Evolutionary conservation across 768 basidiomycete genomes (phyloP), one percentile per base, ranked within the genome.

Genomic region (Leccinum uliginosum): DNA sequence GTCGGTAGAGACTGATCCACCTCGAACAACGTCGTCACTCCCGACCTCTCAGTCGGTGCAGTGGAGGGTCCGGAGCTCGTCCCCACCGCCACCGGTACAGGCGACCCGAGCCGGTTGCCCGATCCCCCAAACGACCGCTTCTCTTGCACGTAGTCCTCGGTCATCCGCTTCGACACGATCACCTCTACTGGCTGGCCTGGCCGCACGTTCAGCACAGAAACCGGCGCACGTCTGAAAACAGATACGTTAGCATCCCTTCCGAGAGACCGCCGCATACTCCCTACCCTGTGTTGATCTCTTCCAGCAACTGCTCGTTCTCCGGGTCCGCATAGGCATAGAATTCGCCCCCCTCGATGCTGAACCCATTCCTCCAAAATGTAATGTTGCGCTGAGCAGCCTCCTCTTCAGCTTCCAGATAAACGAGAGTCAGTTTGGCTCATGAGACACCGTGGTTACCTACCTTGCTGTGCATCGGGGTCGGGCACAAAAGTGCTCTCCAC

Each of bases 281-380:
- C 34, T 73, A 91, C 88, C 94, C 93, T 6, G 85, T 72, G 61
- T 92, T 85, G 60, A 98, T 89, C 57, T 91, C 85, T 1, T 78
- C 76, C 7, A 98, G 75, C 11, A 93, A 72, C 53, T 80, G 78
- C 43, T 82, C 77, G 60, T 93, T 85, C 17, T 75, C 77, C 0
- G 91, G 90, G 59, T 94, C 84, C 55, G 90, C 87, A 68, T 97
- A 97, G 21, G 80, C 76, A 81, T 90, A 81, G 54, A 98, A 75
- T 29, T 86, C 85, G 6, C 93, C 92, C 59, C 93, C 91, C 65
- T 97, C 43, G 46, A 98, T 82, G 48, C 86, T 86, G 73, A 97
- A 98, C 0, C 97, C 97, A 58, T 98, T 82, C 40, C 85, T 80
- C 96, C 96, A 98, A 74, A 98, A 91, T 0, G 88, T 94, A 44